Evolutionary conservation across 805 yeast species (phyloP).

Genomic region (Maudiozyma saulgeensis): DNA sequence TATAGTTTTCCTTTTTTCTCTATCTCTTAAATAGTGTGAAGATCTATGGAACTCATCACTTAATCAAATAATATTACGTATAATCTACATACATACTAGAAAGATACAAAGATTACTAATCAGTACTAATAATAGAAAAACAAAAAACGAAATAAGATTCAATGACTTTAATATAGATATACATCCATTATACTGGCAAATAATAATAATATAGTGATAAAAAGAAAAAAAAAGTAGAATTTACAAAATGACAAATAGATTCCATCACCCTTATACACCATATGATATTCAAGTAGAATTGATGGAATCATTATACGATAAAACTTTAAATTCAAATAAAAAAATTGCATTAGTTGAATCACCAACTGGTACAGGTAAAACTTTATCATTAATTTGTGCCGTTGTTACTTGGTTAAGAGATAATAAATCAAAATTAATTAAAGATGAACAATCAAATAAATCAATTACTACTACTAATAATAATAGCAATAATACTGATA

Average conservation of each 20-base stretch:
- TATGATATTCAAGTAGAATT: constrained; percentile 68
- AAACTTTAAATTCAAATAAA: constrained; percentile 35
- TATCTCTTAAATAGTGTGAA: too few species aligned
- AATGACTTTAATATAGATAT: too few species aligned
- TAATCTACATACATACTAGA: too few species aligned
- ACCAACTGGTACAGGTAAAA: constrained; percentile 94
- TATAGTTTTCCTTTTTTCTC: too few species aligned
- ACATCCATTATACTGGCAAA: too few species aligned
- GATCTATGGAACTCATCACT: too few species aligned
- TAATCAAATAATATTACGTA: too few species aligned
- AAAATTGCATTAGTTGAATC: constrained; percentile 81
- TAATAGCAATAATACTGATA: not conserved
- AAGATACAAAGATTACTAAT: too few species aligned
- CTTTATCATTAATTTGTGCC: constrained; percentile 77
- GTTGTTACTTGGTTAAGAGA: constrained; percentile 74
- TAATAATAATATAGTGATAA: too few species aligned
- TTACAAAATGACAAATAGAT: not conserved
- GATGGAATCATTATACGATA: constrained; percentile 63
- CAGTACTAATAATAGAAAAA: too few species aligned
- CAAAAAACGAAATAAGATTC: too few species aligned
- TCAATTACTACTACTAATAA: not conserved
- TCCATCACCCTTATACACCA: constrained; percentile 73
- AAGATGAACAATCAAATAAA: constrained; percentile 5
- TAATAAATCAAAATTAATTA: constrained; percentile 27
- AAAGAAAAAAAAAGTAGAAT: too few species aligned